These are phyloP conservation scores for Phtheirospermum japonicum DNA, from an alignment of 257 asterid species.

Conservation along the genomic window DNA sequence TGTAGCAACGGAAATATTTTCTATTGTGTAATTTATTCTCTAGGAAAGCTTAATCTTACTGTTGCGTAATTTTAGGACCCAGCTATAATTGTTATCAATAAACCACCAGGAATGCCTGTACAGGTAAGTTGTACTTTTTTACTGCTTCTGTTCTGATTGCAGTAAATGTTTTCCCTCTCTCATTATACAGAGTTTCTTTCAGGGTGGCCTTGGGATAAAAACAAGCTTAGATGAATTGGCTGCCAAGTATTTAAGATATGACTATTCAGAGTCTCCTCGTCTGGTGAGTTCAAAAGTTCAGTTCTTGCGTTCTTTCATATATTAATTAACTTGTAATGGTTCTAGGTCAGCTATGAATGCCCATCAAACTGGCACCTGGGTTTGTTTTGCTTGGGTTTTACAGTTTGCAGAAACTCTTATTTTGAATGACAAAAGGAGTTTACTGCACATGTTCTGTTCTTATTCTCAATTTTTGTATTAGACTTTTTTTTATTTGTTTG, in stretches of 20 bases:
- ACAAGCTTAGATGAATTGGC: slow-evolving; percentile 89
- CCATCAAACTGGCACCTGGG: slow-evolving; percentile 4
- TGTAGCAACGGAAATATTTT: slow-evolving; percentile 10
- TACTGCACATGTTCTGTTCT: background rate
- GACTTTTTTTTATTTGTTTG: background rate
- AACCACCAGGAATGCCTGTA: slow-evolving; percentile 94
- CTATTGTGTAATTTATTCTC: slow-evolving; percentile 14
- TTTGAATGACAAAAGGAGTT: background rate
- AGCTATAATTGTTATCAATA: slow-evolving; percentile 71
- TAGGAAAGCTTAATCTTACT: slow-evolving; percentile 21
- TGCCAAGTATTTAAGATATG: slow-evolving; percentile 73
- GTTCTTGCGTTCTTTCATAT: slow-evolving; percentile 10
- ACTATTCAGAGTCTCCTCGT: slow-evolving; percentile 73
- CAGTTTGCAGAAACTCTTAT: slow-evolving; percentile 3
- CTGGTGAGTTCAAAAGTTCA: slow-evolving; percentile 58
- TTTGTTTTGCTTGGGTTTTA: slow-evolving; percentile 3
- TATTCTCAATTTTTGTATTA: background rate
- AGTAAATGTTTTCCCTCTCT: slow-evolving; percentile 16
- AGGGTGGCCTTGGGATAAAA: slow-evolving; percentile 89
- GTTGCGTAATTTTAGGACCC: slow-evolving; percentile 48
- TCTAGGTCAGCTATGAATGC: slow-evolving; percentile 3
- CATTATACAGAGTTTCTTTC: slow-evolving; percentile 24
- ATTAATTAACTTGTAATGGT: background rate
- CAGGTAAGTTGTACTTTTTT: slow-evolving; percentile 49
- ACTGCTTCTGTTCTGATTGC: slow-evolving; percentile 18